These are phyloP conservation scores for Trichoderma gracile DNA, from an alignment of 2,329 filamentous ascomycete genomes.

Conservation along the genomic window DNA sequence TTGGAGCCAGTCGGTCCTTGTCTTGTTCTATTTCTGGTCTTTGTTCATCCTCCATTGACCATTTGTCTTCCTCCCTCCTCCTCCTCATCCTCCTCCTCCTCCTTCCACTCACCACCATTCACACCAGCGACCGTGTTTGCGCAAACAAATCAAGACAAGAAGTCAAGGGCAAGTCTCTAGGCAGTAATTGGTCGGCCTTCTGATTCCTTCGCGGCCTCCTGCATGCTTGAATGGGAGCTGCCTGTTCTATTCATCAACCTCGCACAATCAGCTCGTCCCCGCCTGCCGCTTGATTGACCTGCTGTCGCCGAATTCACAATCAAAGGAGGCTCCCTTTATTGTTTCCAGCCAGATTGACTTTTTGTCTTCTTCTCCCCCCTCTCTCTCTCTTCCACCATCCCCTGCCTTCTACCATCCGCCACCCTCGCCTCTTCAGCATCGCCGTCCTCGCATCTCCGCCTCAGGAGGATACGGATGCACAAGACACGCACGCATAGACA, in stretches of 20 bases:
- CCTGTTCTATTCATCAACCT: slow-evolving; percentile 15
- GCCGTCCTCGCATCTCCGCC: background rate
- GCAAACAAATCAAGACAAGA: slow-evolving; percentile 14
- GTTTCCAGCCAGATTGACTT: background rate
- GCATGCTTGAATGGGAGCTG: slow-evolving; percentile 23
- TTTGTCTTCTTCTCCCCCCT: background rate
- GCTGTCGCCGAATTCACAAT: slow-evolving; percentile 2
- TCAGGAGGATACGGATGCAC: background rate
- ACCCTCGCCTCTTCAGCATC: background rate
- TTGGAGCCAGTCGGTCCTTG: background rate
- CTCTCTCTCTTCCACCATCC: background rate
- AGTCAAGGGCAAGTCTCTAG: background rate
- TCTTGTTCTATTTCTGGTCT: background rate
- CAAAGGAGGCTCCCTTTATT: background rate
- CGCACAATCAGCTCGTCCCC: slow-evolving; percentile 8
- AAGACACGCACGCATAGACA: background rate
- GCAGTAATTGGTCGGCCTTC: background rate
- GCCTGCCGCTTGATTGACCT: slow-evolving; percentile 11
- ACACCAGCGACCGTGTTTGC: background rate
- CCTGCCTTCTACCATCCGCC: background rate
- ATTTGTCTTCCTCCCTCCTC: background rate
- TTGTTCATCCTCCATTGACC: background rate
- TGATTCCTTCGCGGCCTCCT: background rate
- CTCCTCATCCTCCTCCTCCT: no score
- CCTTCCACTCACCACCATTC: background rate